A percentile compares a stretch with the other conserved stretches of the same genome.
Evolutionary conservation across 169 alveolate species (phyloP).

Genomic region (Plasmodium gonderi): DNA sequence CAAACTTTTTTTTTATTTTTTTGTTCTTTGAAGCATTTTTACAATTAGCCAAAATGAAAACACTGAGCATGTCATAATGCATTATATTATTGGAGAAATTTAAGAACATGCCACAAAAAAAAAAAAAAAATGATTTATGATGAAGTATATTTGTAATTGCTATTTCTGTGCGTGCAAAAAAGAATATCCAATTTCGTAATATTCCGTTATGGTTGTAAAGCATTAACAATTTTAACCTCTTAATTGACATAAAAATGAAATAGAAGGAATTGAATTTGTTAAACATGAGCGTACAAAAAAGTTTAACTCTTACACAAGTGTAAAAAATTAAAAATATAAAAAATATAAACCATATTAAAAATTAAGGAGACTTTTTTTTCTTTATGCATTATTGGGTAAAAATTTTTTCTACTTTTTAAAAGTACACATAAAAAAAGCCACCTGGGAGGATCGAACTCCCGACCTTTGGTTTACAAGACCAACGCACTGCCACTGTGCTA

Average conservation of each 20-base stretch:
- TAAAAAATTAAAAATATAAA: too few species aligned
- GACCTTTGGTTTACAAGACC: conserved; percentile 94
- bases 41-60: background rate
- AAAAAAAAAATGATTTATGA: background rate
- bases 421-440: conserved; percentile 86
- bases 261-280: too few species aligned
- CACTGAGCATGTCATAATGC: background rate
- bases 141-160: background rate
- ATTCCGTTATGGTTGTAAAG: background rate
- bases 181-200: background rate
- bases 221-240: too few species aligned
- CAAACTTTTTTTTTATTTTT: background rate
- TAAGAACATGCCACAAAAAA: background rate
- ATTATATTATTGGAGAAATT: background rate
- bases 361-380: too few species aligned
- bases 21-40: background rate
- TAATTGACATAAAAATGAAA: too few species aligned
- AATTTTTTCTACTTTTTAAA: too few species aligned
- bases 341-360: too few species aligned
- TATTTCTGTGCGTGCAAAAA: background rate
- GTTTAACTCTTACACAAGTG: too few species aligned
- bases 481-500: conserved; percentile 94
- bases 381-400: too few species aligned
- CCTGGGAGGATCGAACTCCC: conserved; percentile 94
- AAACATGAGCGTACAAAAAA: too few species aligned